Percentiles rank a stretch among this genome's conserved stretches.
Conservation (phyloP, 805 yeast species). For the Pichia nanzhaoensis region DNA sequence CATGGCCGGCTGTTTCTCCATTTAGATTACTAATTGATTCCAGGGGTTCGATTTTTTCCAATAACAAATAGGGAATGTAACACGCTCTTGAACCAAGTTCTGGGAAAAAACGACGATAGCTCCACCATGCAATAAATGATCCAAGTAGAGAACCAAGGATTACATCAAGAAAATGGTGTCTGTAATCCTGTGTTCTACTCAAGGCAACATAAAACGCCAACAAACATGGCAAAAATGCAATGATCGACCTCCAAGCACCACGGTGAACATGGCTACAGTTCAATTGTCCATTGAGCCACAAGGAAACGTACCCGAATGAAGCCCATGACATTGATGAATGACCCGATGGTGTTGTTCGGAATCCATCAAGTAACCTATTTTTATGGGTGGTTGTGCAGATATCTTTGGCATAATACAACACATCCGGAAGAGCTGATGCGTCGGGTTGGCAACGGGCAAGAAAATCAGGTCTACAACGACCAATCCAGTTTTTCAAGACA, state of each 20-base stretch:
- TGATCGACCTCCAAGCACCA: slow-evolving; percentile 58
- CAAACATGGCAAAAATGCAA: slow-evolving; percentile 49
- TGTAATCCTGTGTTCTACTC: slow-evolving; percentile 83
- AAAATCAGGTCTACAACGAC: slow-evolving; percentile 90
- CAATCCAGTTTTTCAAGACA: slow-evolving; percentile 73
- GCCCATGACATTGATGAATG: slow-evolving; percentile 70
- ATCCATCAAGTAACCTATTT: slow-evolving; percentile 53
- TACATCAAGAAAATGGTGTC: slow-evolving; percentile 90
- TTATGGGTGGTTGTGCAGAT: slow-evolving; percentile 52
- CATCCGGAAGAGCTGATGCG: slow-evolving; percentile 47
- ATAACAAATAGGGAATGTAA: slow-evolving; percentile 34
- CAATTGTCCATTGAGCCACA: slow-evolving; percentile 68
- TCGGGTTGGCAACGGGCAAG: slow-evolving; percentile 76
- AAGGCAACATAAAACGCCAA: slow-evolving; percentile 75
- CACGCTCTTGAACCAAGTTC: slow-evolving; percentile 25
- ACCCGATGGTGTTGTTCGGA: slow-evolving; percentile 78
- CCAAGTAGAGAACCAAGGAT: slow-evolving; percentile 70
- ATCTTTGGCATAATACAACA: slow-evolving; percentile 53
- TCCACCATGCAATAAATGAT: slow-evolving; percentile 46
- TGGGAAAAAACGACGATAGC: slow-evolving; percentile 51
- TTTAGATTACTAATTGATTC: slow-evolving; percentile 1
- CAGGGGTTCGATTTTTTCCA: slow-evolving; percentile 7
- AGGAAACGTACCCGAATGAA: slow-evolving; percentile 53
- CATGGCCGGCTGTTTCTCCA: slow-evolving; percentile 4
- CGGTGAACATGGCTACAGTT: slow-evolving; percentile 29